Percentiles rank a stretch among this genome's conserved stretches.
These are phyloP conservation scores for Aspergillus bridgeri DNA, from an alignment of 495 filamentous ascomycete species.

Conservation along the genomic window DNA sequence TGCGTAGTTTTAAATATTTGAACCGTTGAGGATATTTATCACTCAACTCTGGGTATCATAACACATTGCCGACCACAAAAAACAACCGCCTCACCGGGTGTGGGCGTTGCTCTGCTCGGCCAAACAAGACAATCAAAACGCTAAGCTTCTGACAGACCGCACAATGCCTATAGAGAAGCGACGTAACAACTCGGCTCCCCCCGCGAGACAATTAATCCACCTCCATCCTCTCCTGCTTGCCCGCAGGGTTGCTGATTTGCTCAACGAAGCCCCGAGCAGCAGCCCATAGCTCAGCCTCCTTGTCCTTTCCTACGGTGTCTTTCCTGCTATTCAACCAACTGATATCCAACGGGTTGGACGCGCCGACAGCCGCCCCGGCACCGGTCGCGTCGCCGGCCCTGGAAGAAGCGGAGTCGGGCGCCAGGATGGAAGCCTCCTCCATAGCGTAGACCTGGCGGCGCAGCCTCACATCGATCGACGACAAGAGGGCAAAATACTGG, in stretches of 20 bases:
- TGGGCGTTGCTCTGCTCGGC: background rate
- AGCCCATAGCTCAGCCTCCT: slow-evolving; percentile 75
- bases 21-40: background rate
- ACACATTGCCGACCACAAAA: background rate
- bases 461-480: slow-evolving; percentile 65
- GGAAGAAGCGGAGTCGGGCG: slow-evolving; percentile 28
- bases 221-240: slow-evolving; percentile 31
- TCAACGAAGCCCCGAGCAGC: slow-evolving; percentile 53
- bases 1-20: background rate
- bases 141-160: background rate
- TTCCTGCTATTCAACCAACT: slow-evolving; percentile 82
- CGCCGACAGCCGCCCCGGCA: slow-evolving; percentile 19
- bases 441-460: slow-evolving; percentile 76
- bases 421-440: slow-evolving; percentile 73
- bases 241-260: slow-evolving; percentile 21
- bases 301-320: slow-evolving; percentile 69
- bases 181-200: background rate
- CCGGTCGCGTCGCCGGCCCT: slow-evolving; percentile 25
- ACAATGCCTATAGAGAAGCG: background rate
- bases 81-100: background rate
- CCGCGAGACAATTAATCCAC: slow-evolving; percentile 24
- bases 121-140: slow-evolving; percentile 1
- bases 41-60: slow-evolving; percentile 34
- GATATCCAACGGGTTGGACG: slow-evolving; percentile 58
- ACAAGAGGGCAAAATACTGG: slow-evolving; percentile 65